A percentile compares a stretch with the other conserved stretches of the same genome.
Evolutionary conservation across 495 filamentous ascomycete species (phyloP).

Genomic region (Rusavskia elegans): DNA sequence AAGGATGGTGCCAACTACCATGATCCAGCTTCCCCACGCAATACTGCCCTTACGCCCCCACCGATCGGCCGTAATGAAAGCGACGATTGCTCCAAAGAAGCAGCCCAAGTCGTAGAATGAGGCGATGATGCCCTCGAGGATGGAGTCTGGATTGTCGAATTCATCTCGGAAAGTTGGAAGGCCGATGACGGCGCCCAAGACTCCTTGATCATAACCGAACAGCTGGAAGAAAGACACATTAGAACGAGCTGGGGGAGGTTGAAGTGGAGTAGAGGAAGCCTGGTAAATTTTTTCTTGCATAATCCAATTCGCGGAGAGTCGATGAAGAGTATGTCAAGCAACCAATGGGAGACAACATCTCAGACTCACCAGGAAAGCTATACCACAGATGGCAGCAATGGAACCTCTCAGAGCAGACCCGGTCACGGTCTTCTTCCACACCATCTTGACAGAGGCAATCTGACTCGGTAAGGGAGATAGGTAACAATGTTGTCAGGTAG

Average conservation of each 20-base stretch:
- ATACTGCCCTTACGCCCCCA: conserved; percentile 29
- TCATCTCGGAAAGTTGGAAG: conserved; percentile 35
- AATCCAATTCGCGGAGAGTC: too few species aligned
- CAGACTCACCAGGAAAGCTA: conserved; percentile 7
- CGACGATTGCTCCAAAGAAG: conserved; percentile 26
- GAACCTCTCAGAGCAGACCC: conserved; percentile 6
- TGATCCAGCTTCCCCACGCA: conserved; percentile 23
- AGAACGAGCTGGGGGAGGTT: too few species aligned
- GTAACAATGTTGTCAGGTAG: neutral
- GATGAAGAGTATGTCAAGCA: too few species aligned
- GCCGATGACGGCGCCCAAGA: conserved; percentile 38
- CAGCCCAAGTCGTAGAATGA: conserved; percentile 33
- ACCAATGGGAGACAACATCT: too few species aligned
- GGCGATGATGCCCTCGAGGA: conserved; percentile 24
- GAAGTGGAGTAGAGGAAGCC: neutral
- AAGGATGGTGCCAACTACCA: conserved; percentile 25
- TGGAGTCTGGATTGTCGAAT: conserved; percentile 26
- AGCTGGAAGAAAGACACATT: conserved; percentile 12
- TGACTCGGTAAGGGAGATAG: neutral
- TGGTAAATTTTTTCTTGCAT: too few species aligned
- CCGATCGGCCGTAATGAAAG: conserved; percentile 25
- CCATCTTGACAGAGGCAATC: neutral
- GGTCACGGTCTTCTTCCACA: neutral
- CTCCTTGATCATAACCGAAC: conserved; percentile 46
- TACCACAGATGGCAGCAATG: conserved; percentile 7